Evolutionary conservation across 2,329 filamentous ascomycete genomes (phyloP).

Genomic region (Bipolaris cookei): DNA sequence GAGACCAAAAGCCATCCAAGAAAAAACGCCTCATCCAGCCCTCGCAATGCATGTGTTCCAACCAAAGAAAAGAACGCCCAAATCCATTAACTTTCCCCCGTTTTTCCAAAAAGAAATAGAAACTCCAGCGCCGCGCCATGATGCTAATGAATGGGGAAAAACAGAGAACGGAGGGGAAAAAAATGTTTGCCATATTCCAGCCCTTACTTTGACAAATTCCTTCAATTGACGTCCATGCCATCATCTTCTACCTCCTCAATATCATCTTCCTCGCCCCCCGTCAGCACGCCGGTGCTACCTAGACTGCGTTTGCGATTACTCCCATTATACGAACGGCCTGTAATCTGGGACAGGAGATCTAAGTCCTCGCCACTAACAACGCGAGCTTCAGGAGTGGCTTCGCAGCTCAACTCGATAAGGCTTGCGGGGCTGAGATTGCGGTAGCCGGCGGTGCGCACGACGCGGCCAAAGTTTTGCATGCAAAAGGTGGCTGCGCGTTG

Average conservation of each 20-base stretch:
- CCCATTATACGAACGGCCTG: conserved; percentile 46
- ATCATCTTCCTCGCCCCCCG: conserved; percentile 51
- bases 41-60: too few species aligned
- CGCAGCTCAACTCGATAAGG: conserved; percentile 89
- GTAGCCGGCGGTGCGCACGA: conserved; percentile 90
- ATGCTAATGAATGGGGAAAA: conserved; percentile 15
- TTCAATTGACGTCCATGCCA: conserved; percentile 51
- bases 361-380: conserved; percentile 88
- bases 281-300: conserved; percentile 45
- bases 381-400: conserved; percentile 90
- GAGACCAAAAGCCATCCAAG: too few species aligned
- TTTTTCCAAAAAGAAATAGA: not conserved
- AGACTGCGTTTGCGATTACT: conserved; percentile 54
- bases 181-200: not conserved
- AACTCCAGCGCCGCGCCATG: conserved; percentile 27
- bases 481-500: conserved; percentile 87
- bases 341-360: conserved; percentile 62
- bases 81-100: too few species aligned
- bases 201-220: not conserved
- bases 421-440: conserved; percentile 77
- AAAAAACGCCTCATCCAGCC: too few species aligned
- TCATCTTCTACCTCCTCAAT: conserved; percentile 54
- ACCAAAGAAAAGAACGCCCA: too few species aligned
- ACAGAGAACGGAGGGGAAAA: not conserved
- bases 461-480: conserved; percentile 90